Evolutionary conservation across 768 basidiomycete genomes (phyloP), one percentile per base, ranked within the genome.

Genomic region (Multifurca ochricompacta): DNA sequence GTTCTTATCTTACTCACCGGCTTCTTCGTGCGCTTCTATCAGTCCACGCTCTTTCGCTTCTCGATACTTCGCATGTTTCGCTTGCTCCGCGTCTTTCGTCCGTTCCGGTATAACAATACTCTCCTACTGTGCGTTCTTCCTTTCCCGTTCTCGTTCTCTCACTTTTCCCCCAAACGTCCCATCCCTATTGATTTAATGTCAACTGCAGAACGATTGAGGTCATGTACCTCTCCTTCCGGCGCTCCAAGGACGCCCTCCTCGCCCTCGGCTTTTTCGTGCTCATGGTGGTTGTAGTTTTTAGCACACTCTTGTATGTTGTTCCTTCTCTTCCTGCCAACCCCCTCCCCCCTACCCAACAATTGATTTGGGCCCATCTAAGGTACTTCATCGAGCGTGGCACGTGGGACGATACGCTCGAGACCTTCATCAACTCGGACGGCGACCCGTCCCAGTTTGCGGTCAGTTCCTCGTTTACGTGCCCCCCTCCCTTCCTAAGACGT

Each of bases 1-100:
- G 3, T 25, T 28, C 32, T 48, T 6, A 39, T 51, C 51, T 44
- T 46, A 51, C 34, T 36, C 9, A 5, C 19, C 9, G 28, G 7
- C 19, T n/a, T 30, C 37, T 48, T 30, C 5, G n/a, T n/a, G n/a
- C n/a, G n/a, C n/a, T n/a, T n/a, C n/a, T n/a, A n/a, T n/a, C 65
- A 91, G 87, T 85, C 88, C 4, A 85, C 86, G 31, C 73, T 91
- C 49, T 95, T 94, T 69, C 77, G 92, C 16, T 96, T 94, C 67
- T 91, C 91, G 0, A 94, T 95, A 52, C 71, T 96, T 32, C 77
- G 92, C 35, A 91, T 91, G 70, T 93, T 94, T 68, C 83, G 92
- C 30, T 77, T 95, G 2, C 68, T 94, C 23, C 81, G 92, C 19
- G 91, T 94, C 6, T 96, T 95, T 70, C 74, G 88, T 43, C 90